Evolutionary conservation across 2,329 filamentous ascomycete species (phyloP).

Genomic region (Aspergillus melleus): DNA sequence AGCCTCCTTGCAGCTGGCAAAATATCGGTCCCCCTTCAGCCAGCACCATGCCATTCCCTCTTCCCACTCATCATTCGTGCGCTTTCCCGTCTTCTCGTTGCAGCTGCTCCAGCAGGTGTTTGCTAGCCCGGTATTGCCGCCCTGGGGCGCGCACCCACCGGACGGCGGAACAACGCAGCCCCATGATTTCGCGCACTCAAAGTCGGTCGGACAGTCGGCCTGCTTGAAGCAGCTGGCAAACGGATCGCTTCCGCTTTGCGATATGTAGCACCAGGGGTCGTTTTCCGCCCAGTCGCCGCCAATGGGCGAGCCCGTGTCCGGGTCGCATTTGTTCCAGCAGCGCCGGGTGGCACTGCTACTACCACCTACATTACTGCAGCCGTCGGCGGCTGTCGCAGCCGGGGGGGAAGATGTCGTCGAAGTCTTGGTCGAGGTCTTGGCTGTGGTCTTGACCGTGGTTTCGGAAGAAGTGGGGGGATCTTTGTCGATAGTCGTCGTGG

Average conservation of each 20-base stretch:
- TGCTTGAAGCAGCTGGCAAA: neutral
- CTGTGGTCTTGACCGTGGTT: neutral
- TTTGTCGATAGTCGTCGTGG: neutral
- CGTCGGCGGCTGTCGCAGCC: neutral
- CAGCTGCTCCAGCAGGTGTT: slow-evolving; percentile 4
- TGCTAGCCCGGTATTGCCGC: neutral
- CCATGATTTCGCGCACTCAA: neutral
- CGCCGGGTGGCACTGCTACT: neutral
- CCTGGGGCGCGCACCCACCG: neutral
- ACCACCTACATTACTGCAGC: neutral
- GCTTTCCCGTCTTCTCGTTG: slow-evolving; percentile 3
- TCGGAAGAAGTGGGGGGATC: slow-evolving; percentile 1
- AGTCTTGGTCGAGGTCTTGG: neutral
- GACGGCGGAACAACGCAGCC: slow-evolving; percentile 1
- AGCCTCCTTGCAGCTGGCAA: neutral
- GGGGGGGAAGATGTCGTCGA: slow-evolving; percentile 2
- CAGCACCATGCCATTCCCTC: slow-evolving; percentile 1
- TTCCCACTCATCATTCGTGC: slow-evolving; percentile 1
- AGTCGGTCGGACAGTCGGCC: neutral
- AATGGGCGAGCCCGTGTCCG: slow-evolving; percentile 1
- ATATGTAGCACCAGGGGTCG: slow-evolving; percentile 1
- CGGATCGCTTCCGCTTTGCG: neutral
- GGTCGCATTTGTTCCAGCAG: slow-evolving; percentile 4
- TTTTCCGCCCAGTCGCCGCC: slow-evolving; percentile 4
- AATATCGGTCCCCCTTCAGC: neutral